phyloP scores from a whole-genome alignment of 768 basidiomycete genomes.

The Pholiota microspora region DNA sequence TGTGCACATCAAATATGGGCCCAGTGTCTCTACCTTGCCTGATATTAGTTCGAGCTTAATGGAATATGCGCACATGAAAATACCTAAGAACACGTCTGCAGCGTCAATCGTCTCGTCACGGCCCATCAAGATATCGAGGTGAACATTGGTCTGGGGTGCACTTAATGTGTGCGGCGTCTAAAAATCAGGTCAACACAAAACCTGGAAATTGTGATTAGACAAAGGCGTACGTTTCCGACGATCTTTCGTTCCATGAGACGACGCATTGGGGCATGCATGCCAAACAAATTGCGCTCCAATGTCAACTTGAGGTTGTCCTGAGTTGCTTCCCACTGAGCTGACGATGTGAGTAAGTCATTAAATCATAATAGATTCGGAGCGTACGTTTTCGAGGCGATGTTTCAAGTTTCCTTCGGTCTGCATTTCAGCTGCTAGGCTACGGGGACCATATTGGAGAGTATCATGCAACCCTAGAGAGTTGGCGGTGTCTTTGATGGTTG shows the following conservation, averaged over 20 bases:
- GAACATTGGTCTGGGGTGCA: constrained; percentile 70
- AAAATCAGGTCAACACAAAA: too few species aligned
- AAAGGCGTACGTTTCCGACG: constrained; percentile 60
- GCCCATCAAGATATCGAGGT: constrained; percentile 92
- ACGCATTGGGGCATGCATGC: constrained; percentile 87
- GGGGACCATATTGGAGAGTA: constrained; percentile 80
- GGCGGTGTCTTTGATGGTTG: constrained; percentile 64
- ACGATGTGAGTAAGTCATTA: background rate
- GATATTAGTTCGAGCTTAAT: constrained; percentile 6
- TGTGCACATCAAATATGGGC: constrained; percentile 54
- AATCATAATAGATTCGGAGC: constrained; percentile 18
- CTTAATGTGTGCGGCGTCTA: constrained; percentile 70
- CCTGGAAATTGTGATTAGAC: background rate
- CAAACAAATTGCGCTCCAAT: constrained; percentile 79
- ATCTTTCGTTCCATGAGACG: constrained; percentile 93
- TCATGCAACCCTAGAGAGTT: constrained; percentile 86
- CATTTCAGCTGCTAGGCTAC: constrained; percentile 75
- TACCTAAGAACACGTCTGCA: constrained; percentile 78
- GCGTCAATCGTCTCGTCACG: constrained; percentile 82
- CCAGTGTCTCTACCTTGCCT: constrained; percentile 49
- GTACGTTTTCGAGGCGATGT: constrained; percentile 74
- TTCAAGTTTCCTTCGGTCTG: constrained; percentile 61
- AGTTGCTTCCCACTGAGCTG: constrained; percentile 84
- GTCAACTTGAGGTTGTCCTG: constrained; percentile 87
- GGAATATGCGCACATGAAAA: constrained; percentile 19